Evolutionary conservation across 208 protist species (phyloP).

Genomic region (Trypanosoma scelopori): DNA sequence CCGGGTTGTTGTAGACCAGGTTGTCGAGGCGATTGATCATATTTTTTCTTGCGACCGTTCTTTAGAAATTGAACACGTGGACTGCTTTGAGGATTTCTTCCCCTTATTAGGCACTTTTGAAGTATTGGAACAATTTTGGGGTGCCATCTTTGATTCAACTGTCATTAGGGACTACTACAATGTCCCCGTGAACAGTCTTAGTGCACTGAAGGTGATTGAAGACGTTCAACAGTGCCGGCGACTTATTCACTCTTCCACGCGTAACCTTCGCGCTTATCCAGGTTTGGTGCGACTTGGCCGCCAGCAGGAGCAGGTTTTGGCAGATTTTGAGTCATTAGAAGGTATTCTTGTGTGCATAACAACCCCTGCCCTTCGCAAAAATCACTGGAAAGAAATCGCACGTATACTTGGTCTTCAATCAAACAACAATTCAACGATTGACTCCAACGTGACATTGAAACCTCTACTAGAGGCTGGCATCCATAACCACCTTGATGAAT

Average conservation of each 20-base stretch:
- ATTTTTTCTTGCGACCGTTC: constrained; percentile 60
- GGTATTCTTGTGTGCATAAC: constrained; percentile 70
- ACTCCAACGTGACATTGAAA: constrained; percentile 58
- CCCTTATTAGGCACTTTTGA: constrained; percentile 68
- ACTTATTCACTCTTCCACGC: constrained; percentile 69
- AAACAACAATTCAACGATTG: constrained; percentile 46
- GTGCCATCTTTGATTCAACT: constrained; percentile 52
- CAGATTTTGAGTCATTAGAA: constrained; percentile 75
- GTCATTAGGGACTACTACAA: constrained; percentile 73
- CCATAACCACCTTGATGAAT: constrained; percentile 46
- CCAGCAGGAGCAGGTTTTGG: constrained; percentile 77
- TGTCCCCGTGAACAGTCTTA: constrained; percentile 51
- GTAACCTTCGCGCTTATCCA: constrained; percentile 64
- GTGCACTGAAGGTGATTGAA: constrained; percentile 66
- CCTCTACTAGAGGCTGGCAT: constrained; percentile 70
- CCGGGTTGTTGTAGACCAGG: constrained; percentile 58
- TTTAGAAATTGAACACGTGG: constrained; percentile 36
- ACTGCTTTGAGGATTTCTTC: constrained; percentile 69
- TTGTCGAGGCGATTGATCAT: constrained; percentile 46
- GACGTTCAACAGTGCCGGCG: constrained; percentile 74
- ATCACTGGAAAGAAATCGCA: constrained; percentile 88
- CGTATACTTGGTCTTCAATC: constrained; percentile 51
- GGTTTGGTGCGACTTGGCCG: constrained; percentile 71
- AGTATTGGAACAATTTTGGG: constrained; percentile 86
- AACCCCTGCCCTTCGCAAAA: constrained; percentile 75